A percentile compares a stretch with the other conserved stretches of the same genome.
Evolutionary conservation across 176 grass and related monocot species (phyloP).

Genomic region (Eragrostis nindensis): DNA sequence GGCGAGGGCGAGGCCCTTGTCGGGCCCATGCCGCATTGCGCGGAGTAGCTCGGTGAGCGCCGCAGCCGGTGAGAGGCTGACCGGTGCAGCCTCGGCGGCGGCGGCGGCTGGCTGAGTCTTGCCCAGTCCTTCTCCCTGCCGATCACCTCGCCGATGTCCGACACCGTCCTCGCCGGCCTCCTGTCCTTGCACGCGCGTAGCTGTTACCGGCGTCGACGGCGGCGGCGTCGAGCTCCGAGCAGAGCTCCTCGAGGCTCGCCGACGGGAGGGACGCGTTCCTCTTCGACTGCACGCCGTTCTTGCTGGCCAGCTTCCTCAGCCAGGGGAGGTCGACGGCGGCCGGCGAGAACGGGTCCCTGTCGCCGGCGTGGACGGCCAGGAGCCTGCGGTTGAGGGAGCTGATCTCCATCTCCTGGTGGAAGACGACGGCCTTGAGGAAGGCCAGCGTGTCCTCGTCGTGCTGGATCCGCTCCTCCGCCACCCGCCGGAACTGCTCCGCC

Average conservation of each 20-base stretch:
- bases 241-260: constrained; percentile 42
- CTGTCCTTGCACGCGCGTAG: not conserved
- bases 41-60: constrained; percentile 30
- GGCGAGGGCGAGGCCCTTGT: constrained; percentile 14
- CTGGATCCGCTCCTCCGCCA: constrained; percentile 76
- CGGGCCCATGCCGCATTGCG: not conserved
- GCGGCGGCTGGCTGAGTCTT: constrained; percentile 5
- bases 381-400: constrained; percentile 73
- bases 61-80: constrained; percentile 41
- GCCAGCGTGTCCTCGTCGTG: constrained; percentile 75
- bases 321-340: constrained; percentile 38
- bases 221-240: constrained; percentile 22
- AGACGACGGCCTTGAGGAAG: constrained; percentile 71
- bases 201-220: not conserved
- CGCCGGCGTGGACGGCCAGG: constrained; percentile 48
- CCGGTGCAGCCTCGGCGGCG: constrained; percentile 24
- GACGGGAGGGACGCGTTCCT: constrained; percentile 50
- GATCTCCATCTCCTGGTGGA: constrained; percentile 82
- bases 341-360: constrained; percentile 17
- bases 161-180: constrained; percentile 44
- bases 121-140: constrained; percentile 32
- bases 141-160: constrained; percentile 45
- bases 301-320: constrained; percentile 37
- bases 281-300: constrained; percentile 20
- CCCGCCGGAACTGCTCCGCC: constrained; percentile 67